Evolutionary conservation across 805 yeast genomes (phyloP), one percentile per base, ranked within the genome.

Genomic region (Debaryomyces maramus): DNA sequence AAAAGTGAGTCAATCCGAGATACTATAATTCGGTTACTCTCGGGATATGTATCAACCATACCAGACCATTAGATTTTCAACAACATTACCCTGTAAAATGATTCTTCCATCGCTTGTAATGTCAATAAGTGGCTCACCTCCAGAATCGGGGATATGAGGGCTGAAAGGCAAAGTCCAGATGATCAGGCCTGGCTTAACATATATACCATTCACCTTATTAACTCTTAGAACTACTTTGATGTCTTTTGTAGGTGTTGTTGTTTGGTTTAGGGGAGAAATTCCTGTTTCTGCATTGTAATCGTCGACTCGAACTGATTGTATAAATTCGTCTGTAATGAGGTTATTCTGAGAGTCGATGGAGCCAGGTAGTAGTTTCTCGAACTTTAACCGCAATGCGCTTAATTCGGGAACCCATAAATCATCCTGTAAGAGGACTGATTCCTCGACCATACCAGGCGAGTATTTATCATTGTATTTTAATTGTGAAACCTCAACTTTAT

Each of bases 331-430:
- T 2, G 63, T 57, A 6, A 75, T 56, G 6, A 48, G 34, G 1
- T 49, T 44, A 34, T 77, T 77, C 16, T 42, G 42, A 0, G 58
- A 35, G 45, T 80, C 83, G 11, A 77, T 43, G 1, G 53, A 40
- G 0, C 74, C 75, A 1, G 60, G 50, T 6, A 40, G 43, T 15
- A 80, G 43, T 16, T 62, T 58, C 55, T 83, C 88, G 24, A 81
- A 40, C 4, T 58, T 53, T 11, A 80, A 29, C 31, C 80, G 60
- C 4, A 75, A 46, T 2, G 81, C 72, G 7, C 59, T 55, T 2
- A 78, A 45, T 10, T 56, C 52, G 1, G 68, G 69, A 26, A 76
- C 46, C 66, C 70, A 73, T 23, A 67, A 40, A 52, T 71, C 72
- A 35, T 58, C 47, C 8, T 38, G 40, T 15, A 46, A 34, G 19